Conservation (phyloP, 139 green algal genomes). For the Haematococcus sp. region DNA sequence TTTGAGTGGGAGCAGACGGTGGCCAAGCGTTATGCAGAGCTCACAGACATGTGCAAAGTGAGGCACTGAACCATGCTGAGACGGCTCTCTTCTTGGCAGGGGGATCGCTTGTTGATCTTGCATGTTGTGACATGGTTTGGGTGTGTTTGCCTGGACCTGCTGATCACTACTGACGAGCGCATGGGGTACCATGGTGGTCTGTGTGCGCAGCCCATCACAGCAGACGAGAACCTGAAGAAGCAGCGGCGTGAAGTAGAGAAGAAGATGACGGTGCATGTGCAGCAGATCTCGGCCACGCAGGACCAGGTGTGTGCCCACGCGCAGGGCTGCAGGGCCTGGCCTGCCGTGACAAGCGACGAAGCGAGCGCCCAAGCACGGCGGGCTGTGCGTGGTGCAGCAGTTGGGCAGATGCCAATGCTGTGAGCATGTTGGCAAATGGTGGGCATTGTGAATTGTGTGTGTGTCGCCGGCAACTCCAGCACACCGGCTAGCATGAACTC, state of each 20-base stretch:
- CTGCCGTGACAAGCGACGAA: not conserved
- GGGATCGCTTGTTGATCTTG: not conserved
- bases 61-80: not conserved
- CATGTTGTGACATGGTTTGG: not conserved
- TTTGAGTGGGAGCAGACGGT: slow-evolving; percentile 7
- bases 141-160: not conserved
- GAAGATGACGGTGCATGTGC: slow-evolving; percentile 70
- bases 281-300: slow-evolving; percentile 70
- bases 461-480: no score
- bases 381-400: no score
- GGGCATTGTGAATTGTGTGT: no score
- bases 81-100: no score
- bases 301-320: slow-evolving; percentile 37
- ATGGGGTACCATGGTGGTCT: not conserved
- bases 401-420: not conserved
- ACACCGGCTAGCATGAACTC: no score
- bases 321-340: not conserved
- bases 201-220: slow-evolving; percentile 12
- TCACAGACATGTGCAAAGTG: not conserved
- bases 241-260: slow-evolving; percentile 63
- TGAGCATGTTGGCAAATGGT: not conserved
- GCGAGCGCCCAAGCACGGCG: no score
- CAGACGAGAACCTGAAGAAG: slow-evolving; percentile 46
- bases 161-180: not conserved
- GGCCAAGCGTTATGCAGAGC: not conserved